Evolutionary conservation across 306 rosid species (phyloP).

Genomic region (Begonia peltatifolia): DNA sequence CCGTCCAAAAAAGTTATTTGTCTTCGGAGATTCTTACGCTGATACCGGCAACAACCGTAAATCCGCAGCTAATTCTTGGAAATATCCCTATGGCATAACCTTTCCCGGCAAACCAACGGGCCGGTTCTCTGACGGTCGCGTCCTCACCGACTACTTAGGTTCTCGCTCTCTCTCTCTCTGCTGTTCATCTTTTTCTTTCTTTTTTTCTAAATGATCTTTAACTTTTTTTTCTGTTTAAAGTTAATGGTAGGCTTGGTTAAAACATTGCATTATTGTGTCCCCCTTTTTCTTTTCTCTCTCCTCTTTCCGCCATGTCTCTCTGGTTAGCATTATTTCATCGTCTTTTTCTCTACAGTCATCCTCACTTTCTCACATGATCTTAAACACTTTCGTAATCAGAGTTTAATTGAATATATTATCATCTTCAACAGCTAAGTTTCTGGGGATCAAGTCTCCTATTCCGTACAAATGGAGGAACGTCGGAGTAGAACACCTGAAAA

Average conservation of each 20-base stretch:
- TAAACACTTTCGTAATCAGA: background rate
- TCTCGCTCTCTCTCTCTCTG: background rate
- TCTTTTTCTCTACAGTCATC: constrained; percentile 4
- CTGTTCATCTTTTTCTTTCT: no score
- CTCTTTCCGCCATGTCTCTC: constrained; percentile 1
- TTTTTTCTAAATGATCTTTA: no score
- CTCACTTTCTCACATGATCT: constrained; percentile 10
- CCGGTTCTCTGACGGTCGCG: constrained; percentile 45
- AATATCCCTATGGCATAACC: constrained; percentile 36
- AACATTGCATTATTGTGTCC: background rate
- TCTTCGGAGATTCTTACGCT: constrained; percentile 37
- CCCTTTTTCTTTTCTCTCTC: background rate
- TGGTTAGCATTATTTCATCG: background rate
- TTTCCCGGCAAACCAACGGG: constrained; percentile 49
- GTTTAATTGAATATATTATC: background rate
- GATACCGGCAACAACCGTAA: constrained; percentile 39
- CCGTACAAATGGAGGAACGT: constrained; percentile 49
- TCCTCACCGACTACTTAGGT: constrained; percentile 39
- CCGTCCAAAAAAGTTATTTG: constrained; percentile 26
- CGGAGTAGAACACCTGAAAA: constrained; percentile 19
- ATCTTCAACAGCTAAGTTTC: constrained; percentile 18
- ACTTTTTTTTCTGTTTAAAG: no score
- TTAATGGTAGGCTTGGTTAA: no score
- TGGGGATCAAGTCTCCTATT: constrained; percentile 62
- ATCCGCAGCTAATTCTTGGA: constrained; percentile 25